These are phyloP conservation scores for Parasitella parasitica DNA, from an alignment of 371 early-diverging fungal species.

Conservation along the genomic window DNA sequence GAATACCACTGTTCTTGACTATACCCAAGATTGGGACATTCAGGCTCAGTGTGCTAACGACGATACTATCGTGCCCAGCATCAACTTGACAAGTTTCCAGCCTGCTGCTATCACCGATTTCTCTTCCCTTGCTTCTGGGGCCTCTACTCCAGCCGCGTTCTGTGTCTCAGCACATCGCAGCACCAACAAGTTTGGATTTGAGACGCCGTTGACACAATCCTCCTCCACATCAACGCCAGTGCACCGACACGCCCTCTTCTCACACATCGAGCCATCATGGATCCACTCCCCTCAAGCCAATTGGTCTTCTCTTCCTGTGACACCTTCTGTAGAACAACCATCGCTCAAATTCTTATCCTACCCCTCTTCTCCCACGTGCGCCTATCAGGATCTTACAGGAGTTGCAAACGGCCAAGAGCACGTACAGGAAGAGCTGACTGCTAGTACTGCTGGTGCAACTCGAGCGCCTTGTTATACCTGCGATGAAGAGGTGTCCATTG, in stretches of 20 bases:
- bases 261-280: constrained; percentile 17
- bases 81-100: not conserved
- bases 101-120: not conserved
- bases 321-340: constrained; percentile 1
- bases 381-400: not conserved
- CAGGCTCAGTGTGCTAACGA: not conserved
- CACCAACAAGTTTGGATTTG: not conserved
- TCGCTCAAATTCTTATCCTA: constrained; percentile 5
- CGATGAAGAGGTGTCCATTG: not conserved
- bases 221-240: not conserved
- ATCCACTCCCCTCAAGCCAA: not conserved
- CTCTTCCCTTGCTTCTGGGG: not conserved
- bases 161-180: not conserved
- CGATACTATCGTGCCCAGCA: not conserved
- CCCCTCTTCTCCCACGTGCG: constrained; percentile 19
- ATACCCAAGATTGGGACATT: not conserved
- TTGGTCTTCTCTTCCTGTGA: constrained; percentile 16
- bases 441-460: not conserved
- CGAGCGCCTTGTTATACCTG: not conserved
- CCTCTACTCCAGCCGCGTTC: not conserved
- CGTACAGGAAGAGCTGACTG: not conserved
- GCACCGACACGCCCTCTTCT: not conserved
- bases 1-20: not conserved
- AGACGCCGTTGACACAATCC: not conserved
- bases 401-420: not conserved